phyloP scores from a whole-genome alignment of 2,329 filamentous ascomycete species.

The Iodosphaeria phyllophila region DNA sequence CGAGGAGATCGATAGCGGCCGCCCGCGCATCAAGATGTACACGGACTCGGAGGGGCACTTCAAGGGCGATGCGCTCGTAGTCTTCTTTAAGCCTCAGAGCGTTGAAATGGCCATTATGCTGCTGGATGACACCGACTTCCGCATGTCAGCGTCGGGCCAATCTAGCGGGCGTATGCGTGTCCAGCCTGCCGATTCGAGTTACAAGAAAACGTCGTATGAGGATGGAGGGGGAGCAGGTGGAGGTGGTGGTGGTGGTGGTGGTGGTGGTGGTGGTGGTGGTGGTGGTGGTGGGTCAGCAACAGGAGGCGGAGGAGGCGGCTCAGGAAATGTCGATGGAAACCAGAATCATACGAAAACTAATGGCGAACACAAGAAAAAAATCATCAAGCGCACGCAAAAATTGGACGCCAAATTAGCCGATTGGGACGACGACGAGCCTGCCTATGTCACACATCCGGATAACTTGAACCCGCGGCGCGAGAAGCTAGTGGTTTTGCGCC shows the following conservation, averaged over 20 bases:
- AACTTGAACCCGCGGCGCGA: too few relatives aligned
- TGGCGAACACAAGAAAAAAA: slow-evolving; percentile 58
- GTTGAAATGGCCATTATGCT: slow-evolving; percentile 70
- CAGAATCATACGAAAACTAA: slow-evolving; percentile 17
- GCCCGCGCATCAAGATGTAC: slow-evolving; percentile 87
- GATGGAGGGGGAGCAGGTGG: slow-evolving; percentile 9
- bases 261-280: slow-evolving; percentile 3
- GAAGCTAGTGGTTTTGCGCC: slow-evolving; percentile 70
- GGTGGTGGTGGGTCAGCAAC: slow-evolving; percentile 4
- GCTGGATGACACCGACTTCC: slow-evolving; percentile 67
- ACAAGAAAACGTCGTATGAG: slow-evolving; percentile 70
- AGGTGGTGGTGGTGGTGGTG: slow-evolving; percentile 5
- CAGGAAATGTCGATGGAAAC: too few relatives aligned
- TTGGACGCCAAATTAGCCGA: slow-evolving; percentile 82
- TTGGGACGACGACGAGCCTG: slow-evolving; percentile 79
- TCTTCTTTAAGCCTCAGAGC: slow-evolving; percentile 92
- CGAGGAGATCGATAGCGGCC: slow-evolving; percentile 78
- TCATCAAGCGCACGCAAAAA: slow-evolving; percentile 81
- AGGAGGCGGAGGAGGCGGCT: slow-evolving; percentile 2
- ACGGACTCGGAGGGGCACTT: slow-evolving; percentile 62
- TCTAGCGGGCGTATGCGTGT: slow-evolving; percentile 54
- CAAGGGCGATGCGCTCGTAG: slow-evolving; percentile 83
- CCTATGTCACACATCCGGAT: too few relatives aligned
- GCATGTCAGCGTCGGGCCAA: slow-evolving; percentile 35
- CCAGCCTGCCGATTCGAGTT: slow-evolving; percentile 70